Evolutionary conservation across 805 yeast species (phyloP).

Genomic region (Priceomyces castillae): DNA sequence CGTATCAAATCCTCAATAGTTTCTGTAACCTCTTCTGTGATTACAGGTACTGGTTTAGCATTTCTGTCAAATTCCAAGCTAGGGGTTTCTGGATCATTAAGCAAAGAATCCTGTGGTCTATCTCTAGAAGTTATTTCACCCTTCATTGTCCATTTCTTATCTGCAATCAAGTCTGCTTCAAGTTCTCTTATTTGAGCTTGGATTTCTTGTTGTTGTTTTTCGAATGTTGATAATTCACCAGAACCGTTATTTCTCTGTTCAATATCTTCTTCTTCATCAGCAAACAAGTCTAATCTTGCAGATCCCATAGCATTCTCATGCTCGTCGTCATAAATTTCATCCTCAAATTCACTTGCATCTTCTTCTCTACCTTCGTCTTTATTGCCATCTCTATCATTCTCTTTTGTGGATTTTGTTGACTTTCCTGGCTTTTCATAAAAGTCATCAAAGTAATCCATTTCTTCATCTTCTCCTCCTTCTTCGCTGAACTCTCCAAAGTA

Average conservation of each 20-base stretch:
- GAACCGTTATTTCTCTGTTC: conserved; percentile 16
- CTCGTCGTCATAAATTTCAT: conserved; percentile 61
- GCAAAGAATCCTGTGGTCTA: conserved; percentile 79
- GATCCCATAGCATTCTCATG: conserved; percentile 58
- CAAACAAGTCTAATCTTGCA: conserved; percentile 63
- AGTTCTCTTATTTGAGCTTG: conserved; percentile 73
- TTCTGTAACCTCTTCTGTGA: conserved; percentile 85
- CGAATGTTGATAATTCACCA: conserved; percentile 65
- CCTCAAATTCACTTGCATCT: conserved; percentile 44
- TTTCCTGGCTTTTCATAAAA: conserved; percentile 53
- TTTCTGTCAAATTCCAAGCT: conserved; percentile 88
- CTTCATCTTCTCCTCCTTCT: conserved; percentile 52
- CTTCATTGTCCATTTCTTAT: conserved; percentile 89
- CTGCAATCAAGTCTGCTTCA: conserved; percentile 86
- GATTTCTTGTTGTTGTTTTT: conserved; percentile 75
- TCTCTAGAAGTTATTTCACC: conserved; percentile 86
- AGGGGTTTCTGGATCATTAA: conserved; percentile 54
- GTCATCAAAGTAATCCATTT: conserved; percentile 61
- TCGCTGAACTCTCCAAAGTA: conserved; percentile 32
- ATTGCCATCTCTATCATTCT: conserved; percentile 13
- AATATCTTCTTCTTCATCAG: conserved; percentile 33
- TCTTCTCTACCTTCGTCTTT: conserved; percentile 32
- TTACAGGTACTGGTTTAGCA: conserved; percentile 93
- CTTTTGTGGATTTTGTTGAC: conserved; percentile 16
- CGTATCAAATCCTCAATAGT: conserved; percentile 84